These are phyloP conservation scores for Metarhizium album DNA, from an alignment of 2,329 filamentous ascomycete genomes.

Conservation along the genomic window DNA sequence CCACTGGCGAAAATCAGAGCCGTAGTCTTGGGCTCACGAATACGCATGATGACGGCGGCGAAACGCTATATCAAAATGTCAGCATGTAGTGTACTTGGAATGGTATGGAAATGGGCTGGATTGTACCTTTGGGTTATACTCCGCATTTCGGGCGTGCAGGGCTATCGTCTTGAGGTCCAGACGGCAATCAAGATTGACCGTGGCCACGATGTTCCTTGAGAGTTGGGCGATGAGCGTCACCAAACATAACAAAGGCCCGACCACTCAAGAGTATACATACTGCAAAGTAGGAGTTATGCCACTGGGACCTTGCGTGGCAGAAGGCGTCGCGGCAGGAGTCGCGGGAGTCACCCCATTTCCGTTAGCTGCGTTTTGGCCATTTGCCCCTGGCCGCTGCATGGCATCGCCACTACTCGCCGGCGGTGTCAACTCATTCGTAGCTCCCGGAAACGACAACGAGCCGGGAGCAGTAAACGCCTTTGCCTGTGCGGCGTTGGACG, in stretches of 20 bases:
- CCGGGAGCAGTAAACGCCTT: conserved; percentile 91
- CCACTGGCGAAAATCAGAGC: conserved; percentile 95
- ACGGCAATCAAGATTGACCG: conserved; percentile 94
- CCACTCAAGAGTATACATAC: conserved; percentile 58
- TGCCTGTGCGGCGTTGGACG: conserved; percentile 81
- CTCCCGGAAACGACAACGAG: conserved; percentile 85
- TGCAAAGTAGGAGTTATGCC: conserved; percentile 89
- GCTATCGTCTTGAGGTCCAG: conserved; percentile 98
- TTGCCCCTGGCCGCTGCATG: conserved; percentile 24
- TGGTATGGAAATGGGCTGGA: conserved; percentile 9
- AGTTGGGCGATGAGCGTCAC: conserved; percentile 40
- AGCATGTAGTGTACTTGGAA: conserved; percentile 1
- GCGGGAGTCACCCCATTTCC: conserved; percentile 76
- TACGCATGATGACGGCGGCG: conserved; percentile 98
- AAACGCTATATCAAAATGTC: conserved; percentile 60
- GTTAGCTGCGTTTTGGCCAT: conserved; percentile 46
- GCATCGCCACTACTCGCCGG: conserved; percentile 60
- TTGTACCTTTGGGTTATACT: conserved; percentile 94
- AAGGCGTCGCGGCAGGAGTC: conserved; percentile 87
- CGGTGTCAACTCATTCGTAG: conserved; percentile 71
- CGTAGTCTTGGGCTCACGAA: conserved; percentile 96
- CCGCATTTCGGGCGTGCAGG: conserved; percentile 92
- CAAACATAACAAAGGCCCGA: conserved; percentile 20
- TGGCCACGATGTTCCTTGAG: conserved; percentile 94
- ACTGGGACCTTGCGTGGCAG: conserved; percentile 70